phyloP scores from a whole-genome alignment of 352 stramenopile species.

The Phytopythium vexans region DNA sequence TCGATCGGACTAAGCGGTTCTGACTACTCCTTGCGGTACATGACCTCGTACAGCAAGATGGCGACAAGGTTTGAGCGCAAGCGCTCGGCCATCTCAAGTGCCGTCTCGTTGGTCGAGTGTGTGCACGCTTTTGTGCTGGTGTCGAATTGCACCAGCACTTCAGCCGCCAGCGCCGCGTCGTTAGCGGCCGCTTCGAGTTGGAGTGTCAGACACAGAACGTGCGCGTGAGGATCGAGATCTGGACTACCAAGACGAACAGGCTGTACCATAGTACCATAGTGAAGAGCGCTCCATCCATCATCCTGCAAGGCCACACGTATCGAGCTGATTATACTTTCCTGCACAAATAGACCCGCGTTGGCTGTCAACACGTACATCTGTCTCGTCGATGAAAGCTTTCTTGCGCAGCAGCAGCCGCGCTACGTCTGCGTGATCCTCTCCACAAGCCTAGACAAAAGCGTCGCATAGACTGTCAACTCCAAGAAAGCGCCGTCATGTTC shows the following conservation, averaged over 20 bases:
- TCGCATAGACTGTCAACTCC: neutral
- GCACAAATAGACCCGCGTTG: neutral
- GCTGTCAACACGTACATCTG: constrained; percentile 43
- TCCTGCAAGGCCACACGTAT: constrained; percentile 29
- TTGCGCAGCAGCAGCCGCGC: constrained; percentile 61
- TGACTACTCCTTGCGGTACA: constrained; percentile 39
- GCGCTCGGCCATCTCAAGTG: constrained; percentile 74
- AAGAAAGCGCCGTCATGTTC: neutral
- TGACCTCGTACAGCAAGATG: constrained; percentile 70
- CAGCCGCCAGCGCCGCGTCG: constrained; percentile 57
- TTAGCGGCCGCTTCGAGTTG: constrained; percentile 49
- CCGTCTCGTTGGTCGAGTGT: constrained; percentile 67
- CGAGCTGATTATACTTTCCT: neutral
- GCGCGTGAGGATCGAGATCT: no score
- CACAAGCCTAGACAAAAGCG: constrained; percentile 42
- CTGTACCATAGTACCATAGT: constrained; percentile 46
- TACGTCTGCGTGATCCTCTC: constrained; percentile 59
- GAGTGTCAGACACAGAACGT: no score
- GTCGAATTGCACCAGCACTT: constrained; percentile 67
- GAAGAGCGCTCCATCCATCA: constrained; percentile 70
- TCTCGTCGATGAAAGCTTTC: constrained; percentile 78
- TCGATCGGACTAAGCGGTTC: neutral
- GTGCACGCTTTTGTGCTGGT: constrained; percentile 56
- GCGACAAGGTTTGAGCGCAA: constrained; percentile 69
- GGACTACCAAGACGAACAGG: neutral